Evolutionary conservation across 2,329 filamentous ascomycete species (phyloP).

Genomic region (Coniochaeta prunicola): DNA sequence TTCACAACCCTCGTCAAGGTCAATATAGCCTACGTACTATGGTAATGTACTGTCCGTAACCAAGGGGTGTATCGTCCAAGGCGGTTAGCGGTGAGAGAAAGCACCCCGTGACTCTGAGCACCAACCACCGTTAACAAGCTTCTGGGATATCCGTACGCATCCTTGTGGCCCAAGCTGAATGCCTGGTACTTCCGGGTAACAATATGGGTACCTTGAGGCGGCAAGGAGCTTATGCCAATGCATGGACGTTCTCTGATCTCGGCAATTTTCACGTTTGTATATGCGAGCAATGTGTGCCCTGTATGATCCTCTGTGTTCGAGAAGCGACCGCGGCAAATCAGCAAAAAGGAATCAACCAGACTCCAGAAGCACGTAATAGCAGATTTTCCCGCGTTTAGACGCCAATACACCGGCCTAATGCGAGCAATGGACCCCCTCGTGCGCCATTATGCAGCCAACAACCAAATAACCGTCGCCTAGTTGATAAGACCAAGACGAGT

Average conservation of each 20-base stretch:
- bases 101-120: no score
- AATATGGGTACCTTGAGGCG: no score
- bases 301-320: background rate
- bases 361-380: background rate
- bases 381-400: background rate
- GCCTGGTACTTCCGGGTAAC: no score
- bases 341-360: background rate
- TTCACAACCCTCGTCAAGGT: background rate
- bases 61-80: background rate
- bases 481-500: background rate
- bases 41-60: background rate
- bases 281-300: no score
- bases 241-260: no score
- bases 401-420: background rate
- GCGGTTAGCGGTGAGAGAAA: background rate
- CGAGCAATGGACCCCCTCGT: background rate
- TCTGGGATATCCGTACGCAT: no score
- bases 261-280: no score
- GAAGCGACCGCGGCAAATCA: background rate
- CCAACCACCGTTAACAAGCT: no score
- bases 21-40: background rate
- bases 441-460: background rate
- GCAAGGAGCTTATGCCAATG: no score
- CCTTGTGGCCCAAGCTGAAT: no score
- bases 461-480: background rate